Conservation (phyloP, 306 rosid species). For the Fragaria vesca region DNA sequence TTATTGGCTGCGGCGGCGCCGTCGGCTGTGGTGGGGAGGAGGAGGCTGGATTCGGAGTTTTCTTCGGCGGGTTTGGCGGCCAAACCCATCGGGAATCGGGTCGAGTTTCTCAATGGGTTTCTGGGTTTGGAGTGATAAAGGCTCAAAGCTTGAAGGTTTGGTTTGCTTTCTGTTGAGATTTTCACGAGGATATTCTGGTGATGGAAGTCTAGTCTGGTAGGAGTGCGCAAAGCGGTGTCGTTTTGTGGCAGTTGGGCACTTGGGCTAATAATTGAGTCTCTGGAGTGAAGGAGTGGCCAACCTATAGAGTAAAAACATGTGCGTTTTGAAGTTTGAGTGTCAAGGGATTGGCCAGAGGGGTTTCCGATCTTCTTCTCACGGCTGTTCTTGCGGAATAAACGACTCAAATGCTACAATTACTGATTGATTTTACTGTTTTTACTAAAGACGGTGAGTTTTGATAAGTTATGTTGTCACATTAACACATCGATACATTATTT, state of each 20-base stretch:
- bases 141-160: background rate
- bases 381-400: too few relatives aligned
- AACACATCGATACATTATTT: too few relatives aligned
- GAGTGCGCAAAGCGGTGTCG: background rate
- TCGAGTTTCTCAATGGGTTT: conserved; percentile 10
- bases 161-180: background rate
- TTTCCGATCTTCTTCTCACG: background rate
- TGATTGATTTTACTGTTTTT: rapidly evolving
- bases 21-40: conserved; percentile 10
- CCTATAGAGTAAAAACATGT: background rate
- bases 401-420: too few relatives aligned
- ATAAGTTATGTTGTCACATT: too few relatives aligned
- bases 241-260: background rate
- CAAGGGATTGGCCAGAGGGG: background rate
- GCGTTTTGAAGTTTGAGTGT: background rate
- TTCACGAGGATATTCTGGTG: background rate
- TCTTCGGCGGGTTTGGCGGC: conserved; percentile 3
- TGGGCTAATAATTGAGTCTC: background rate
- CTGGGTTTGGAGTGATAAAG: background rate
- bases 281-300: background rate
- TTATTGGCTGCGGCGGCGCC: conserved; percentile 7
- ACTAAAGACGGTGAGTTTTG: too few relatives aligned
- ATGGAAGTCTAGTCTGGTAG: background rate
- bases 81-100: conserved; percentile 26
- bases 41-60: conserved; percentile 32